These are phyloP conservation scores for Syzygium syzygioides DNA, from an alignment of 441 rosid species.

Conservation along the genomic window DNA sequence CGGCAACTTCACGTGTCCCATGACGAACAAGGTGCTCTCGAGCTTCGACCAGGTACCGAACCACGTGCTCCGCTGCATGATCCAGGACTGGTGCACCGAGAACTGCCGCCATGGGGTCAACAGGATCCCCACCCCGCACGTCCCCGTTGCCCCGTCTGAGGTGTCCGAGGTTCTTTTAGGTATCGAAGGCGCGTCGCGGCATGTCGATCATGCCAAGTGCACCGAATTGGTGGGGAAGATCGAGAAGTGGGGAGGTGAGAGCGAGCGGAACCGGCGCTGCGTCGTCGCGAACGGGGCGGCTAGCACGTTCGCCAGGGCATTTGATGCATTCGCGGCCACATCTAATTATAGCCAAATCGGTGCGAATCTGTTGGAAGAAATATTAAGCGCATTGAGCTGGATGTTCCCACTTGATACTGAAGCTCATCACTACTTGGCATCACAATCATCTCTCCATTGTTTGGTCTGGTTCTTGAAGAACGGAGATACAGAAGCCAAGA, in stretches of 20 bases:
- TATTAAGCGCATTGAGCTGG: constrained; percentile 18
- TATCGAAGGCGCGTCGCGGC: constrained; percentile 4
- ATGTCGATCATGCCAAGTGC: constrained; percentile 16
- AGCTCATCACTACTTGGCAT: constrained; percentile 18
- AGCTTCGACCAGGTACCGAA: constrained; percentile 49
- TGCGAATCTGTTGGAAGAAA: constrained; percentile 24
- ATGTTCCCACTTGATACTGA: constrained; percentile 30
- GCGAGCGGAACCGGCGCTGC: constrained; percentile 29
- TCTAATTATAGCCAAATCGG: background rate
- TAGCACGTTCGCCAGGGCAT: constrained; percentile 18
- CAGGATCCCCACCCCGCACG: constrained; percentile 49
- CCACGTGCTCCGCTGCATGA: constrained; percentile 40
- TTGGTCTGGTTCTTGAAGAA: constrained; percentile 24
- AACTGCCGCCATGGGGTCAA: constrained; percentile 30
- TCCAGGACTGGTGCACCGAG: constrained; percentile 54
- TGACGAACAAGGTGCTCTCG: constrained; percentile 21
- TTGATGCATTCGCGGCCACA: constrained; percentile 22
- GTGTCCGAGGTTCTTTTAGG: constrained; percentile 16
- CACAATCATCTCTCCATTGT: constrained; percentile 17
- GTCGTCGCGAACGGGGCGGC: background rate
- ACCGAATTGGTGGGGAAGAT: constrained; percentile 22
- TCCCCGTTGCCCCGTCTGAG: constrained; percentile 29
- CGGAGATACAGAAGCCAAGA: constrained; percentile 14
- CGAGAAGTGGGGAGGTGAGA: constrained; percentile 32
- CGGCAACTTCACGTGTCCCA: constrained; percentile 53